Base-by-base conservation (phyloP, 495 filamentous ascomycete species). In the Diplogelasinospora grovesii region DNA sequence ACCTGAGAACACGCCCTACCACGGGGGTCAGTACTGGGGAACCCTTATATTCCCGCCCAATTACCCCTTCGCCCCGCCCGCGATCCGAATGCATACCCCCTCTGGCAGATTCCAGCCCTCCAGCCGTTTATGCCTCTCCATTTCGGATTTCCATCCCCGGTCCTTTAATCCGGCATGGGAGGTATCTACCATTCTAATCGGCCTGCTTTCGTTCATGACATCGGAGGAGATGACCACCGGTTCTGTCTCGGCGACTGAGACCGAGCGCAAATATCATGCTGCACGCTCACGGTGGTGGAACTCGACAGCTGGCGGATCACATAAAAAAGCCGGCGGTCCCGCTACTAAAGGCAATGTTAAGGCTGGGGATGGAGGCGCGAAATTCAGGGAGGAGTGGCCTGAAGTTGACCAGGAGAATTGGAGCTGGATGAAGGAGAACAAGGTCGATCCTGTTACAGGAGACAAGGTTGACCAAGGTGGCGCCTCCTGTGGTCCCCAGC, bases 151-250 rank as follows among this genome's bases (percentile, higher is more conserved):
- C 65, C 92, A 98, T 59, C 92, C 92, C 0, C 89, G 89, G 52
- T 89, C 84, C 26, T 98, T 98, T 74, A 98, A 98, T 57, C 92
- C 92, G 8, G 89, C 92, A n/a, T 98, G 92, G 92, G 88, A 94
- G 51, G 92, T 97, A 8, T 87, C 81, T 29, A 98, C 92, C 3
- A 98, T 98, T 51, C 70, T 98, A 14, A 95, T 95, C 45, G 92
- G 92, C 26, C 71, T 98, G 13, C 71, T 96, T 41, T 89, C 83
- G 27, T 98, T 98, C 62, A 98, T 98, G 92, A 97, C 90, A 3
- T 86, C 83, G 45, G 90, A 98, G 54, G 92, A 98, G 66, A 96
- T 97, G 89, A 98, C 92, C 1, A 97, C 93, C 1, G 92, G 92
- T 3, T 86, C 81, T 27, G 78, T 98, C n/a, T 79, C 79, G 23